Evolutionary conservation across 2,329 filamentous ascomycete genomes (phyloP).

Genomic region (Akanthomyces dipterigenus): DNA sequence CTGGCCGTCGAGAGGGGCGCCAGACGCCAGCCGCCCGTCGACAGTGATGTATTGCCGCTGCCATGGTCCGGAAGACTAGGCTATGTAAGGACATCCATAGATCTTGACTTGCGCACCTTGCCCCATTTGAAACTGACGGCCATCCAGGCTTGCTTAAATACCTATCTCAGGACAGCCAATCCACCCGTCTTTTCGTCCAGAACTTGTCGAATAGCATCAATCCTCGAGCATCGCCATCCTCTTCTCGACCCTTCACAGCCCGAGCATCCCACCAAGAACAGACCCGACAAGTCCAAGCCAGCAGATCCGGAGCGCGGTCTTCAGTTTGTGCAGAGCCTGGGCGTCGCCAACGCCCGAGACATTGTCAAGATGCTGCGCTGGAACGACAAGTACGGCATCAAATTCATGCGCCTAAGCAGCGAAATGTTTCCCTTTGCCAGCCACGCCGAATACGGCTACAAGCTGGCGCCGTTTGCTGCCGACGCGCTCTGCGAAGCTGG

Average conservation of each 20-base stretch:
- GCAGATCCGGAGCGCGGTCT: slow-evolving; percentile 61
- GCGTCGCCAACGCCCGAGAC: slow-evolving; percentile 75
- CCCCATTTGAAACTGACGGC: slow-evolving; percentile 14
- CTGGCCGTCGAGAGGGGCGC: slow-evolving; percentile 28
- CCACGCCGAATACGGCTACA: slow-evolving; percentile 81
- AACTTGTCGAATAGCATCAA: slow-evolving; percentile 85
- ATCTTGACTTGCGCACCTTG: neutral
- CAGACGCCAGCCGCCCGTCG: slow-evolving; percentile 48
- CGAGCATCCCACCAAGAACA: slow-evolving; percentile 77
- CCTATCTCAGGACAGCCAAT: slow-evolving; percentile 74
- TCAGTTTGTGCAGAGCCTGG: slow-evolving; percentile 68
- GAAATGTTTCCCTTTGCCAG: slow-evolving; percentile 98
- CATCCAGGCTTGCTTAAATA: slow-evolving; percentile 74
- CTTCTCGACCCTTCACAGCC: slow-evolving; percentile 68
- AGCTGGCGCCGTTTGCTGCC: slow-evolving; percentile 69
- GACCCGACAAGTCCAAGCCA: slow-evolving; percentile 67
- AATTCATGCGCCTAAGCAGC: slow-evolving; percentile 84
- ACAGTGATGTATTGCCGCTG: slow-evolving; percentile 75
- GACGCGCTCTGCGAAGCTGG: slow-evolving; percentile 72
- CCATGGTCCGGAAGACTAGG: slow-evolving; percentile 88
- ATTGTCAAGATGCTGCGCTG: slow-evolving; percentile 80
- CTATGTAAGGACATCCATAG: slow-evolving; percentile 54
- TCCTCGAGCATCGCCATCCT: slow-evolving; percentile 81
- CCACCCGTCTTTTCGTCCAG: slow-evolving; percentile 85
- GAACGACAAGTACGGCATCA: slow-evolving; percentile 90